Evolutionary conservation across 2,329 filamentous ascomycete species (phyloP), one percentile per base, ranked within the genome.

Genomic region (Hirsutella thompsonii): DNA sequence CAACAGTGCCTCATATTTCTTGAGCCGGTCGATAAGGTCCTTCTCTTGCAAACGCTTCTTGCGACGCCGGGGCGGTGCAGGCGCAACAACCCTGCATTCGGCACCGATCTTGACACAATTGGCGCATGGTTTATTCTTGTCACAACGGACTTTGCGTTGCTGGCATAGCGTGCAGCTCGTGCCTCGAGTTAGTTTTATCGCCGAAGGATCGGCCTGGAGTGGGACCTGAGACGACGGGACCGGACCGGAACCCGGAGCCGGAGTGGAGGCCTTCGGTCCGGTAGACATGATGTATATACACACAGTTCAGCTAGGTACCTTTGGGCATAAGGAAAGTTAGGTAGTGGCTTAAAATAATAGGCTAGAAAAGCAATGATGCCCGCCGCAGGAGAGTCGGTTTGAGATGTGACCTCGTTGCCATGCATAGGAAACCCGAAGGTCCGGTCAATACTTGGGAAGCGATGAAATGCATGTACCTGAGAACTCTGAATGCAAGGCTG

Each of bases 101-200:
- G 70, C 70, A 19, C 68, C 62, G 40, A 74, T 70, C 58, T 74
- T 80, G 54, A 76, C 64, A 53, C 82, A 86, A 58, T 81, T 81
- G 51, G 72, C 67, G 54, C 83, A 87, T 14, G 82, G 82, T 58
- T 79, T 79, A 49, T 71, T 75, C 59, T 81, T 81, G 58, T 86
- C 78, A 58, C 83, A 87, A 44, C 79, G 79, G 34, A 87, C 72
- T 57, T 87, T 87, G 45, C 81, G 76, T 55, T 83, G 81, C 55
- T 88, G 82, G 54, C 84, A 90, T 18, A 79, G 68, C 13, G 85
- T 69, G 52, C 84, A 90, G 45, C 72, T 76, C 46, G 74, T 73
- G 44, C 73, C 73, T 38, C 74, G 66, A 32, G 72, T 76, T 49
- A 77, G 58, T 57, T 77, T 77, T 49, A 72, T 57, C 42, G 62